These are phyloP conservation scores for Coprinellus micaceus DNA, from an alignment of 768 basidiomycete species.

Conservation along the genomic window DNA sequence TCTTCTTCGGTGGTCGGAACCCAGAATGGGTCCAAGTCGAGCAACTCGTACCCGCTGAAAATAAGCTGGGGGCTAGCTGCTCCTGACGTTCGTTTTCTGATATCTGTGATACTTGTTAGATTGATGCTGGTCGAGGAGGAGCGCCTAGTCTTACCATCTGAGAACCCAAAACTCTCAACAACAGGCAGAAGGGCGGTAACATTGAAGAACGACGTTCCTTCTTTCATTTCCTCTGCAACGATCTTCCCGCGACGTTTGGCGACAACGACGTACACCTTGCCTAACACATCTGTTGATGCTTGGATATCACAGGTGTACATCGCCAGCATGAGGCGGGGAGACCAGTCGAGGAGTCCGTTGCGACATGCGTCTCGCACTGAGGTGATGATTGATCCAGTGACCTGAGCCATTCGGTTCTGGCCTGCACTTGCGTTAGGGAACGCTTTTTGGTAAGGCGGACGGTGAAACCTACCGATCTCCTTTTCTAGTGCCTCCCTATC, in stretches of 20 bases:
- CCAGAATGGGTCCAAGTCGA: constrained; percentile 96
- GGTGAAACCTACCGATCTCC: constrained; percentile 67
- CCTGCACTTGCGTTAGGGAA: constrained; percentile 41
- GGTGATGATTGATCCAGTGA: constrained; percentile 88
- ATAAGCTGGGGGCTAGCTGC: constrained; percentile 97
- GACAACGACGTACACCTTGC: constrained; percentile 95
- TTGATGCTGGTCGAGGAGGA: no score
- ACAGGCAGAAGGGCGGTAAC: constrained; percentile 89
- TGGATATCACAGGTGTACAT: constrained; percentile 99
- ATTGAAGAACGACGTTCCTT: constrained; percentile 92
- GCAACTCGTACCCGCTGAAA: constrained; percentile 95
- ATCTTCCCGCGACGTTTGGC: constrained; percentile 88
- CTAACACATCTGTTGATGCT: constrained; percentile 94
- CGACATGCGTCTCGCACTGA: constrained; percentile 86
- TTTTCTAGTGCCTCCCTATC: constrained; percentile 56
- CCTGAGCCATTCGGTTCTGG: constrained; percentile 76
- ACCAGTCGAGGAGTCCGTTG: constrained; percentile 92
- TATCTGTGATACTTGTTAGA: constrained; percentile 77
- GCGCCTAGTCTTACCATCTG: constrained; percentile 91
- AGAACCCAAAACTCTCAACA: constrained; percentile 96
- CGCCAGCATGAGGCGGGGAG: constrained; percentile 91
- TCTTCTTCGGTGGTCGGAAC: constrained; percentile 97
- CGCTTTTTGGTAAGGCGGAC: no score
- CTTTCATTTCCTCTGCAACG: constrained; percentile 97
- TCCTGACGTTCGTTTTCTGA: constrained; percentile 92